Evolutionary conservation across 768 basidiomycete species (phyloP), one percentile per base, ranked within the genome.

Genomic region (Rhodotorula kratochvilovae): DNA sequence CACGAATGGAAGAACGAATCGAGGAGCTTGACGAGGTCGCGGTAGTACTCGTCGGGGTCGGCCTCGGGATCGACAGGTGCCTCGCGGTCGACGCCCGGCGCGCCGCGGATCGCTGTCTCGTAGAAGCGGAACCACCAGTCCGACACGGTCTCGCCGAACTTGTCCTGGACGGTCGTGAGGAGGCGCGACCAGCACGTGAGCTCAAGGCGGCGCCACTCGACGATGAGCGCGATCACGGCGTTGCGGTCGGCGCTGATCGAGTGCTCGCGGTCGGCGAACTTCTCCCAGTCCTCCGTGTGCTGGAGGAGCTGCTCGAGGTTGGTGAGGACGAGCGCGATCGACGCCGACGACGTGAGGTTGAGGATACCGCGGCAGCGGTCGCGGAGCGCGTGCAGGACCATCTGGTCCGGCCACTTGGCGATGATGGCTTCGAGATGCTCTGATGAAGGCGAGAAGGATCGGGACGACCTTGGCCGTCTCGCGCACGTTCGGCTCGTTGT

Each of bases 231-330:
- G 19, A 86, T 89, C 33, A 96, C 79, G 7, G 83, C 83, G 35
- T 86, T 85, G 70, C 87, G 92, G 76, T 90, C 83, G 2, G 79
- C 63, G 77, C 85, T 86, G 74, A 99, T 84, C 53, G 88, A 88
- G 77, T 92, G 97, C 54, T 89, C 88, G n/a, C 87, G 84, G 81
- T 92, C 93, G n/a, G 95, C 89, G 78, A 90, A 98, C 75, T 87
- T 87, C 79, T 99, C 92, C 96, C 96, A 99, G 77, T 98, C 95
- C 63, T 93, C 90, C 33, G 86, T 91, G 71, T 95, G 90, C 59
- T 88, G 77, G 4, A 98, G 81, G 15, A 99, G 83, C 73, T 90
- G 89, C 78, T 99, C 96, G 54, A 97, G 79, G 11, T 88, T 87
- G 0, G 90, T 85, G 43, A 99, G 83, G 21, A 94, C 81, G 78